A percentile compares a stretch with the other conserved stretches of the same genome.
These are phyloP conservation scores for Yarrowia bubula DNA, from an alignment of 805 yeast genomes.

Conservation along the genomic window DNA sequence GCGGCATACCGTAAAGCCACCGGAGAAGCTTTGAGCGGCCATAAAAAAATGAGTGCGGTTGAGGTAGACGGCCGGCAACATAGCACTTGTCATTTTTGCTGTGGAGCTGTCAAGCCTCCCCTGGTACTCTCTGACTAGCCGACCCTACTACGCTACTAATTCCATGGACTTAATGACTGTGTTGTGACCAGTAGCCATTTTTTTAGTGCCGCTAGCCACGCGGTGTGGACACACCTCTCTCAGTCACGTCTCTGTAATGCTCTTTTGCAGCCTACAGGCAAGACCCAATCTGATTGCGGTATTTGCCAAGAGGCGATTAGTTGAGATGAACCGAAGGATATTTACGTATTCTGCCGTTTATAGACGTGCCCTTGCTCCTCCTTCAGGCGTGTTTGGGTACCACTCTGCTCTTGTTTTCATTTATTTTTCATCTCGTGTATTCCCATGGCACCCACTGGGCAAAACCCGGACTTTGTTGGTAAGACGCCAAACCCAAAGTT, in stretches of 20 bases:
- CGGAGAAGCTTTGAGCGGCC: background rate
- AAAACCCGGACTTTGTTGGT: conserved; percentile 18
- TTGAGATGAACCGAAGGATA: background rate
- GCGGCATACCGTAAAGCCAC: conserved; percentile 8
- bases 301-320: conserved; percentile 14
- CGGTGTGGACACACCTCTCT: background rate
- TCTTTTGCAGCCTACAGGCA: conserved; percentile 17
- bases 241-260: conserved; percentile 6
- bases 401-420: background rate
- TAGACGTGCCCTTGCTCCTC: background rate
- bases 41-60: background rate
- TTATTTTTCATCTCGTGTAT: background rate
- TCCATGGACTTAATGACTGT: conserved; percentile 17
- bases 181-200: background rate
- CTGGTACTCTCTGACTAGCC: background rate
- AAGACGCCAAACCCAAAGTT: background rate
- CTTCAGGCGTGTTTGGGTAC: no score
- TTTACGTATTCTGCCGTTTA: background rate
- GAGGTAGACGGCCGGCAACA: background rate
- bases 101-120: background rate
- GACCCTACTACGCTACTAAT: conserved; percentile 5
- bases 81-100: no score
- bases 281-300: conserved; percentile 17
- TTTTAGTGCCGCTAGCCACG: conserved; percentile 22
- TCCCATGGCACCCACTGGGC: background rate